These are phyloP conservation scores for Rhamnella rubrinervis DNA, from an alignment of 331 rosid genomes.

Conservation along the genomic window DNA sequence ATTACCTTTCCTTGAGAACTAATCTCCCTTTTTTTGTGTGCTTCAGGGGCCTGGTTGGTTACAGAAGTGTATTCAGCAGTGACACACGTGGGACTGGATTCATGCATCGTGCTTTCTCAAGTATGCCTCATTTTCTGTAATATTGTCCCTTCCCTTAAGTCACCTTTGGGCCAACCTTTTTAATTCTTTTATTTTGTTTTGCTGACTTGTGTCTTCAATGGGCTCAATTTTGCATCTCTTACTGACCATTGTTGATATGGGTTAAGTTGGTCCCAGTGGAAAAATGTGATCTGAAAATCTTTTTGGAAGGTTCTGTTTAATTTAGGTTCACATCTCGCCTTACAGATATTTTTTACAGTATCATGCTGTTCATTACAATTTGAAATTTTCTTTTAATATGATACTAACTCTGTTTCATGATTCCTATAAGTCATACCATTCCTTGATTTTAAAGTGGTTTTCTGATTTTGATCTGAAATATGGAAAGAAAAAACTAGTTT, in stretches of 20 bases:
- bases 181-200: background rate
- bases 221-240: no score
- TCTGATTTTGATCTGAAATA: no score
- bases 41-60: slow-evolving; percentile 97
- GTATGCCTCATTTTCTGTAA: slow-evolving; percentile 40
- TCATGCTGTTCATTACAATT: background rate
- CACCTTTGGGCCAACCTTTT: background rate
- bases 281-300: background rate
- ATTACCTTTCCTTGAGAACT: background rate
- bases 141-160: background rate
- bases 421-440: no score
- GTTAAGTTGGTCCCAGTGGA: no score
- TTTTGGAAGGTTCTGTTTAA: background rate
- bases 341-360: background rate
- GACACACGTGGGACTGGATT: slow-evolving; percentile 99
- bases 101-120: slow-evolving; percentile 93
- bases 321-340: background rate
- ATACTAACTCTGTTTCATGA: background rate
- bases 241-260: no score
- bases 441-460: no score
- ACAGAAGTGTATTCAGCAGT: slow-evolving; percentile 93
- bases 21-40: slow-evolving; percentile 15
- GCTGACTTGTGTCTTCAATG: no score
- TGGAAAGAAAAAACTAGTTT: no score
- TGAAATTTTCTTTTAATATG: background rate